Evolutionary conservation across 2,329 filamentous ascomycete species (phyloP).

Genomic region (Metarhizium album): DNA sequence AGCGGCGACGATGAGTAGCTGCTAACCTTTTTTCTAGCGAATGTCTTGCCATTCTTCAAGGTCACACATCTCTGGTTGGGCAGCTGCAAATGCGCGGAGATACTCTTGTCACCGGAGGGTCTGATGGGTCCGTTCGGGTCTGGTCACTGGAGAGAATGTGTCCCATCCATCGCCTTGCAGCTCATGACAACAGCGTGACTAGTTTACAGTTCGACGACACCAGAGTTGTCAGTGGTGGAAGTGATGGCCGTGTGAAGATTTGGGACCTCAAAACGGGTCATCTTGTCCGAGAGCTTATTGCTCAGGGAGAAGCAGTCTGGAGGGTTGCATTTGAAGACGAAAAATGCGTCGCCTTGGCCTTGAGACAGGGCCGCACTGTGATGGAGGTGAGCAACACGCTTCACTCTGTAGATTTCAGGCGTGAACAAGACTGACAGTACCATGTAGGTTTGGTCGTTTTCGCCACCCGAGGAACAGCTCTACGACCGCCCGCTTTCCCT

Average conservation of each 20-base stretch:
- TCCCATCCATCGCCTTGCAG: constrained; percentile 86
- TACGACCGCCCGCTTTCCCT: constrained; percentile 42
- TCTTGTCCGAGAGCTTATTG: constrained; percentile 81
- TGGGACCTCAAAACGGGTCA: constrained; percentile 93
- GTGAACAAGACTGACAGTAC: neutral
- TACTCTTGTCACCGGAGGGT: constrained; percentile 90
- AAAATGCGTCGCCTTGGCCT: constrained; percentile 92
- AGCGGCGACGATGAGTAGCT: neutral
- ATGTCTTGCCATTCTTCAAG: constrained; percentile 85
- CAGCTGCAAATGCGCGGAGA: constrained; percentile 93
- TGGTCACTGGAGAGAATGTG: constrained; percentile 90
- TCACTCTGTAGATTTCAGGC: neutral
- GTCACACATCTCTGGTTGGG: constrained; percentile 91
- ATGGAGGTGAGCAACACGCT: constrained; percentile 73
- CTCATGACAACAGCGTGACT: constrained; percentile 96
- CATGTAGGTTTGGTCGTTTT: constrained; percentile 85
- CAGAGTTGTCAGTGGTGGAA: constrained; percentile 88
- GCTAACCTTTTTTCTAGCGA: constrained; percentile 32
- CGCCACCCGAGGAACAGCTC: constrained; percentile 63
- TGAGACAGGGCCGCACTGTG: constrained; percentile 72
- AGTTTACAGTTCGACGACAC: constrained; percentile 96
- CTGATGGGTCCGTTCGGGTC: constrained; percentile 88
- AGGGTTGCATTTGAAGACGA: constrained; percentile 96
- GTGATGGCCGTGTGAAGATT: constrained; percentile 95
- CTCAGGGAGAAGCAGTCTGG: constrained; percentile 92